Evolutionary conservation across 2,329 filamentous ascomycete species (phyloP), one percentile per base, ranked within the genome.

Genomic region (Fusarium vanettenii): DNA sequence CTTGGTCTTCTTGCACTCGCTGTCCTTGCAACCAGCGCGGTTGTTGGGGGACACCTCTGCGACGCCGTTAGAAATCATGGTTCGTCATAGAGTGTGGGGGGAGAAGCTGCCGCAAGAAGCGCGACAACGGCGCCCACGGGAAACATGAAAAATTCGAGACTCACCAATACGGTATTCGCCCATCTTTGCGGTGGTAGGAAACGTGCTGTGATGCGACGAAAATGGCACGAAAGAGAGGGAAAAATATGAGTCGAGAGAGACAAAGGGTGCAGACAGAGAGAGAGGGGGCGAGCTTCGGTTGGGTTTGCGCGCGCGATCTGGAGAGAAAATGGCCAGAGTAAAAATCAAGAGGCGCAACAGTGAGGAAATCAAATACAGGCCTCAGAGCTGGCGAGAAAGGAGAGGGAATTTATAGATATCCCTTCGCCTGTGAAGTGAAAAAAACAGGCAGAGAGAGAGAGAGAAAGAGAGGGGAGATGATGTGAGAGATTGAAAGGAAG

Each of bases 21-120:
- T 87, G 80, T 92, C 92, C 72, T 92, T 88, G 85, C 95, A 98
- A 60, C 86, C 90, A 63, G 95, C 94, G 68, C 95, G 93, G 78
- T 88, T 90, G 80, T 89, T 93, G 55, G 87, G 84, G n/a, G 93
- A 90, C 35, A 92, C 76, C 82, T 97, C 95, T 97, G 79, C n/a
- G 33, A 29, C 20, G 57, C 35, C 35, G 64, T 76, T 48, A 76
- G 69, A 35, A 62, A 74, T 43, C 68, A 56, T 68, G 56, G 52
- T 31, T 62, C 61, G 39, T 50, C 43, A 41, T 64, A 65, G 41
- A 68, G 64, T 55, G 8, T 60, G 35, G 11, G 43, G 39, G 4
- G 39, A 13, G 45, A 25, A 27, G 52, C 27, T 48, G 56, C 37
- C 55, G 39, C 65, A 10, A 50, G 45, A 31, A 65, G 52, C 39